Conservation (phyloP, 2,329 filamentous ascomycete species). For the Hymenoscyphus repandus region DNA sequence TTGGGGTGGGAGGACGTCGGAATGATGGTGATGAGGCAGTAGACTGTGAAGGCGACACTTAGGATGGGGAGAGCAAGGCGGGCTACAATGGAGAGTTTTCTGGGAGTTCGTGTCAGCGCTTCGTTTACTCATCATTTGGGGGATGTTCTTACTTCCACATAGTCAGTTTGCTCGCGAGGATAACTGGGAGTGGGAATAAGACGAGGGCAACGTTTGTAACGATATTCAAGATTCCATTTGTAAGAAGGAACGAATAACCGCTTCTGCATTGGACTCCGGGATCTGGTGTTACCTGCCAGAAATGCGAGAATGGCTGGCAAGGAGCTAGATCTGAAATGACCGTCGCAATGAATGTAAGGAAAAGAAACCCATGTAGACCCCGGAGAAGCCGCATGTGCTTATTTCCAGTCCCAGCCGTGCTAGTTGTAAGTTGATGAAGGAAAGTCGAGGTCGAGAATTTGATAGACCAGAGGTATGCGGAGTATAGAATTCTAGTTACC, state of each 20-base stretch:
- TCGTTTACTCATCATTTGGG: neutral
- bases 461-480: slow-evolving; percentile 83
- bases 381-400: slow-evolving; percentile 67
- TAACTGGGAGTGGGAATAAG: slow-evolving; percentile 81
- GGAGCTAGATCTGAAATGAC: slow-evolving; percentile 75
- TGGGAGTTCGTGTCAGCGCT: neutral
- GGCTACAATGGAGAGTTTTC: slow-evolving; percentile 48
- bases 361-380: slow-evolving; percentile 68
- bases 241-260: slow-evolving; percentile 78
- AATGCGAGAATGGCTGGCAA: slow-evolving; percentile 68
- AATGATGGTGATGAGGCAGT: slow-evolving; percentile 43
- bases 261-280: slow-evolving; percentile 80
- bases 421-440: slow-evolving; percentile 73
- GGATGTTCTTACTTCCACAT: slow-evolving; percentile 1
- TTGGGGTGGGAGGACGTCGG: neutral
- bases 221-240: slow-evolving; percentile 80
- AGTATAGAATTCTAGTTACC: slow-evolving; percentile 76
- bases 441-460: slow-evolving; percentile 89
- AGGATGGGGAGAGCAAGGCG: slow-evolving; percentile 81
- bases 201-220: slow-evolving; percentile 83
- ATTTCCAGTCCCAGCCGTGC: slow-evolving; percentile 62
- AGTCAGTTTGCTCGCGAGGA: slow-evolving; percentile 42
- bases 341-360: slow-evolving; percentile 70
- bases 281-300: slow-evolving; percentile 78
- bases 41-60: slow-evolving; percentile 71